Conservation (phyloP, 345 rosid genomes). For the Streptanthus diversifolius region DNA sequence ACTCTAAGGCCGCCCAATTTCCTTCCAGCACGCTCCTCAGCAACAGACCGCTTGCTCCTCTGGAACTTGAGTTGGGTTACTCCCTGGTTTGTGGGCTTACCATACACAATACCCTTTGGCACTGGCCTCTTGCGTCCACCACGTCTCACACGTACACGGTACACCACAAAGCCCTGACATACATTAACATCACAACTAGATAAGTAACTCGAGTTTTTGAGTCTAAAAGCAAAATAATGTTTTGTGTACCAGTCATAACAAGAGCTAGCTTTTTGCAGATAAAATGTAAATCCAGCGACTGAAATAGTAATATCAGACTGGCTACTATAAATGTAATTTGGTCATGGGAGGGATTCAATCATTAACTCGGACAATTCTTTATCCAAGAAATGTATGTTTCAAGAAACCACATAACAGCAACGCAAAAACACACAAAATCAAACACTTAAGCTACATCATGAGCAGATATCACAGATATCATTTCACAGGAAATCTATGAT, state of each 20-base stretch:
- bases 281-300: background rate
- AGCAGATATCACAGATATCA: background rate
- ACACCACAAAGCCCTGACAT: conserved; percentile 73
- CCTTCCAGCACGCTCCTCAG: conserved; percentile 97
- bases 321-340: conserved; percentile 27
- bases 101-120: conserved; percentile 88
- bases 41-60: conserved; percentile 95
- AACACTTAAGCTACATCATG: background rate
- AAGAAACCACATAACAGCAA: conserved; percentile 38
- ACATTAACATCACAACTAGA: background rate
- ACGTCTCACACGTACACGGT: conserved; percentile 82
- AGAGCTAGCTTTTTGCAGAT: background rate
- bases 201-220: background rate
- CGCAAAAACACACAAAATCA: background rate
- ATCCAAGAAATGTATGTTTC: background rate
- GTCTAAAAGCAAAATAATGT: background rate
- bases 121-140: conserved; percentile 99
- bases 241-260: background rate
- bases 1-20: conserved; percentile 89
- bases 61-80: conserved; percentile 97
- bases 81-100: conserved; percentile 92
- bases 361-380: background rate
- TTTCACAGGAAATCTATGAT: background rate
- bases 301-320: background rate
- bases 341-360: conserved; percentile 41